Evolutionary conservation across 805 yeast genomes (phyloP).

Genomic region (Candida odintsovae): DNA sequence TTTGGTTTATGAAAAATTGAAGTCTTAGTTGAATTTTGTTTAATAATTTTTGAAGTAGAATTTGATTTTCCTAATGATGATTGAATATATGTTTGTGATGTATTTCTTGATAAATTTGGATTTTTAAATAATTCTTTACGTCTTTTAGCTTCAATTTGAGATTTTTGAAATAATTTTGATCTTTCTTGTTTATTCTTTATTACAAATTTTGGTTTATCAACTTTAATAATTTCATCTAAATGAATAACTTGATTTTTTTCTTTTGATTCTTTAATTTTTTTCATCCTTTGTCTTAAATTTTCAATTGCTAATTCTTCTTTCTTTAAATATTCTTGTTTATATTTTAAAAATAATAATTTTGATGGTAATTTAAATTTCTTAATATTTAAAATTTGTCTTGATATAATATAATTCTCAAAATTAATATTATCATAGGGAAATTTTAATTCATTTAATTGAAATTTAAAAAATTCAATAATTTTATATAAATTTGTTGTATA

Average conservation of each 20-base stretch:
- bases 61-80: too few relatives aligned
- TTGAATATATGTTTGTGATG: too few relatives aligned
- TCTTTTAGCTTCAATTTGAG: slow-evolving; percentile 17
- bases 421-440: slow-evolving; percentile 8
- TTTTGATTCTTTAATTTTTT: slow-evolving; percentile 25
- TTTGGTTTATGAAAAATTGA: not conserved
- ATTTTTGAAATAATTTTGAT: slow-evolving; percentile 21
- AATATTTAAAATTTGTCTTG: slow-evolving; percentile 4
- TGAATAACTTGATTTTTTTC: slow-evolving; percentile 25
- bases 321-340: slow-evolving; percentile 26
- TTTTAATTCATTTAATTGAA: slow-evolving; percentile 14
- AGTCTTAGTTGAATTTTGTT: not conserved
- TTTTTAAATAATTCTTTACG: slow-evolving; percentile 16
- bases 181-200: slow-evolving; percentile 4
- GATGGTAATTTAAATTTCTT: slow-evolving; percentile 30
- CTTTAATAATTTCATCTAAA: slow-evolving; percentile 13
- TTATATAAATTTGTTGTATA: slow-evolving; percentile 21
- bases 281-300: slow-evolving; percentile 27
- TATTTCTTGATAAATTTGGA: too few relatives aligned
- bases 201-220: not conserved
- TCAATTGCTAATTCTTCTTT: slow-evolving; percentile 31
- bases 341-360: slow-evolving; percentile 28
- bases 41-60: not conserved
- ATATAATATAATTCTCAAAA: slow-evolving; percentile 14
- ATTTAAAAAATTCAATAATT: slow-evolving; percentile 15